Conservation (phyloP, 306 rosid species). For the Ziziphus jujuba region DNA sequence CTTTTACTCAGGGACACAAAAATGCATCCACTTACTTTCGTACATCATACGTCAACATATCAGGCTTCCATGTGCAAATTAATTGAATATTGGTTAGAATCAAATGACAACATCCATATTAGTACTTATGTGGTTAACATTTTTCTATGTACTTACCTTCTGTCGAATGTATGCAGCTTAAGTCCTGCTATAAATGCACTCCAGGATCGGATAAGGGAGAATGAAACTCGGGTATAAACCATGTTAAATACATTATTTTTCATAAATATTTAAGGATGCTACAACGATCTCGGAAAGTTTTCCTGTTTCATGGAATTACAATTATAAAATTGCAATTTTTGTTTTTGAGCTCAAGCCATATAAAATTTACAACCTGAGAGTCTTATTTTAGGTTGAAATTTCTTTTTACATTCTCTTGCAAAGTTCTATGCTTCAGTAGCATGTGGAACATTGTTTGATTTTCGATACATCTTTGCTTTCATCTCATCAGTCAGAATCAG, state of each 20-base stretch:
- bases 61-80: conserved; percentile 98
- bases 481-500: conserved; percentile 4
- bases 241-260: conserved; percentile 23
- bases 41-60: conserved; percentile 94
- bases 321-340: conserved; percentile 6
- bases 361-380: neutral
- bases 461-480: neutral
- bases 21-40: conserved; percentile 86
- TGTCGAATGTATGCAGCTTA: conserved; percentile 60
- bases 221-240: conserved; percentile 76
- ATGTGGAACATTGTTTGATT: neutral
- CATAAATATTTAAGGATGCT: conserved; percentile 12
- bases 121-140: conserved; percentile 5
- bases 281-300: conserved; percentile 10
- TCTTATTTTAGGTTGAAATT: too few relatives aligned
- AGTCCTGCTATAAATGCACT: conserved; percentile 91
- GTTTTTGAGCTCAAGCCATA: neutral
- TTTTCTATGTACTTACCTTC: conserved; percentile 16
- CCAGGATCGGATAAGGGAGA: conserved; percentile 86
- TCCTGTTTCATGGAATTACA: neutral
- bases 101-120: conserved; percentile 19
- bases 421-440: neutral
- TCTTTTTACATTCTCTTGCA: too few relatives aligned
- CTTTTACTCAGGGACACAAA: conserved; percentile 66
- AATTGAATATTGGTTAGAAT: conserved; percentile 89